These are phyloP conservation scores for Saccharomycopsis hybrid DNA, from an alignment of 1,139 yeast species.

Conservation along the genomic window DNA sequence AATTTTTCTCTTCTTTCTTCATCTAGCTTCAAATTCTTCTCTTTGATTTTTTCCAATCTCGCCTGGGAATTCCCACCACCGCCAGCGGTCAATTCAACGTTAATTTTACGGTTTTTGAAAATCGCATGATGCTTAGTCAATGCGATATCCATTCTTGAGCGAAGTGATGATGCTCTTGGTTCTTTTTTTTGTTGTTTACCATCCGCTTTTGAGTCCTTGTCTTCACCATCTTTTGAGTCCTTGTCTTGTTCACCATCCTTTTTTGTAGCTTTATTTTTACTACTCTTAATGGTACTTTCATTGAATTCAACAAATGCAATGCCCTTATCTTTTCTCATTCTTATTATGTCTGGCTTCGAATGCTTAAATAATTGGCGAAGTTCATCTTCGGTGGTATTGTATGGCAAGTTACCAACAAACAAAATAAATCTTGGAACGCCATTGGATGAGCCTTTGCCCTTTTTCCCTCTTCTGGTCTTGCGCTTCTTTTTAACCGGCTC, in stretches of 20 bases:
- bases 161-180: slow-evolving; percentile 32
- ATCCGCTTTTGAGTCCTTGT: slow-evolving; percentile 4
- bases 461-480: slow-evolving; percentile 73
- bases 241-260: not conserved
- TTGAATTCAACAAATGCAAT: slow-evolving; percentile 85
- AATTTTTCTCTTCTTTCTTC: slow-evolving; percentile 56
- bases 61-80: slow-evolving; percentile 89
- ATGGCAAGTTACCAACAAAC: slow-evolving; percentile 92
- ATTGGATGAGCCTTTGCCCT: slow-evolving; percentile 43
- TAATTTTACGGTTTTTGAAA: slow-evolving; percentile 66
- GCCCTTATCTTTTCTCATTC: slow-evolving; percentile 79
- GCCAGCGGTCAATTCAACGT: slow-evolving; percentile 94
- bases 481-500: slow-evolving; percentile 53
- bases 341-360: slow-evolving; percentile 63
- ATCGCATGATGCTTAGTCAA: slow-evolving; percentile 73
- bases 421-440: slow-evolving; percentile 74
- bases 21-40: slow-evolving; percentile 68
- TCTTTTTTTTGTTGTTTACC: slow-evolving; percentile 20
- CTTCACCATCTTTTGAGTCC: not conserved
- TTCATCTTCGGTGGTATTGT: slow-evolving; percentile 55
- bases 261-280: slow-evolving; percentile 1
- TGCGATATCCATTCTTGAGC: slow-evolving; percentile 78
- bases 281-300: slow-evolving; percentile 39
- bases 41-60: slow-evolving; percentile 64
- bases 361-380: slow-evolving; percentile 69